Conservation (phyloP, 257 asterid genomes). For the Solanum rostratum region DNA sequence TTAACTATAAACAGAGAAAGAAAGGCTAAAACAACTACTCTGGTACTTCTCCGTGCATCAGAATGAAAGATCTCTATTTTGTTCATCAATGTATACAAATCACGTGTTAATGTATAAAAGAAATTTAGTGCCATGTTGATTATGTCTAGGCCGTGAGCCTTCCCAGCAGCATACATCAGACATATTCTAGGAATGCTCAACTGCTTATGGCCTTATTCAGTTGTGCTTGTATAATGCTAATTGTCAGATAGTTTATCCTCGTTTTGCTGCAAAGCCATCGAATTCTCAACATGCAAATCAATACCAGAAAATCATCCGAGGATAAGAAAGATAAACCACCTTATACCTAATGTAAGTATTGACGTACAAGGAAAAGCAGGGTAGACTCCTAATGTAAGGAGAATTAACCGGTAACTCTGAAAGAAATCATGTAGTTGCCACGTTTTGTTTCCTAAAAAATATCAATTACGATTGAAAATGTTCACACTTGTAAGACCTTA, state of each 20-base stretch:
- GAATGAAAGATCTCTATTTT: background rate
- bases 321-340: too few relatives aligned
- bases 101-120: background rate
- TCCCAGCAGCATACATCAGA: background rate
- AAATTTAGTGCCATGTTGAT: background rate
- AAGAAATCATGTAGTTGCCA: background rate
- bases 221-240: background rate
- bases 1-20: background rate
- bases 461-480: background rate
- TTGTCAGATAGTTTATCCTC: too few relatives aligned
- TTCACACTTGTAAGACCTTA: background rate
- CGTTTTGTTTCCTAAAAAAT: too few relatives aligned
- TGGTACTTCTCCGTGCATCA: background rate
- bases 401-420: background rate
- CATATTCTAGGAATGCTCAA: background rate
- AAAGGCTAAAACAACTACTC: background rate
- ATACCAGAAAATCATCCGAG: background rate
- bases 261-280: background rate
- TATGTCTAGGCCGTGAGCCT: background rate
- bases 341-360: background rate
- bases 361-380: background rate
- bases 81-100: background rate
- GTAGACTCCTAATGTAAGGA: background rate
- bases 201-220: background rate
- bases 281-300: background rate